Base-by-base conservation (phyloP, 139 green algal genomes). In the Closterium sp. region DNA sequence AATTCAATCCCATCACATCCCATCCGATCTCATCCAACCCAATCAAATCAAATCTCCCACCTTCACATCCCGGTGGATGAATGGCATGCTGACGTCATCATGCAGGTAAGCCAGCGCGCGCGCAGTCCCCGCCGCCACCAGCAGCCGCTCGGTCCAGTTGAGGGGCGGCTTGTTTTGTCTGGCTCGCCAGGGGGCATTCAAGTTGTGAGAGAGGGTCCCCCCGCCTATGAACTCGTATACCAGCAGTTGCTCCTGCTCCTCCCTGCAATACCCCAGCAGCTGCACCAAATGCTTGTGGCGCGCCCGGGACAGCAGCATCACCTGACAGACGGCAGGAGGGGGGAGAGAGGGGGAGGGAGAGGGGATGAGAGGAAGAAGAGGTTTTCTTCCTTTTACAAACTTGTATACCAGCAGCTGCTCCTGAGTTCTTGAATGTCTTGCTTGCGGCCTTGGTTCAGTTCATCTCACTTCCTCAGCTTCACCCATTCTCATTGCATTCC, bases 1-100 rank as follows among this genome's bases (percentile, higher is more conserved):
- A 6, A 9, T 45, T 6, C 38, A 10, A 45, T 45, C 38, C 50
- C 9, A 73, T 73, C 50, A 1, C 9, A 24, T 22, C 50, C 17
- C 0, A 73, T 45, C 38, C 38, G 10, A 10, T 9, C 38, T 0
- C 9, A 45, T 9, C 38, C 38, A 45, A 45, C 0, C 38, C 4
- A 45, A 45, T 45, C 38, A 7, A 0, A 50, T 50, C 38, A 7
- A 11, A 50, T 50, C 38, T 5, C 62, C 17, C 62, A 79, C 62
- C 90, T 93, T 93, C 29, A 93, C 90, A 70, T 93, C 90, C 13
- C 90, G 85, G 79, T 93, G 90, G 24, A 93, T 93, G 85, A 93
- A 89, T 0, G 85, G 85, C 24, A 73, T 30, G 87, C 91, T 50
- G 79, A 84, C 31, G 50, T 90, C 50, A 31, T 93, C 45, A 87